Evolutionary conservation across 495 filamentous ascomycete species (phyloP), one percentile per base, ranked within the genome.

Genomic region (Letharia columbiana): DNA sequence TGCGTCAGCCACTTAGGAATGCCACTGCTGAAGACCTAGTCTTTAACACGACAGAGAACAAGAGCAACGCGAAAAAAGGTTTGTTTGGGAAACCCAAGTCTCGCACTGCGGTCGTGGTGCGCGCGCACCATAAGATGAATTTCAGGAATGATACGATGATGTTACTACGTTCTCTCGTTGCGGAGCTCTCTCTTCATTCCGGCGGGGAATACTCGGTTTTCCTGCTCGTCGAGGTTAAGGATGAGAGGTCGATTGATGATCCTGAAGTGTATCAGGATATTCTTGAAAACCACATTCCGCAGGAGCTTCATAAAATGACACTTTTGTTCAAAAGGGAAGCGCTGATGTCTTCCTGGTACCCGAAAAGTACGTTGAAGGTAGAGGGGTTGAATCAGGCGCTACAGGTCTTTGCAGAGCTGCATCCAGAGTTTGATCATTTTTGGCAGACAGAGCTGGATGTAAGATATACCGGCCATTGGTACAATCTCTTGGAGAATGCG

Each of bases 361-460:
- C 45, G 18, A 49, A 49, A 49, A 49, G 18, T 49, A 20, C 45
- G 45, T 9, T 49, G 8, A 49, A 49, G 45, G 45, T 49, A 17
- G 45, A 49, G 18, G 20, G 45, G 15, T n/a, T n/a, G 45, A 49
- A 49, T n/a, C 45, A 49, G 45, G 45, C 45, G 45, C 20, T 49
- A 17, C 45, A 49, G 45, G 45, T 49, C 70, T 91, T 91, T 70
- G 82, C 84, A 52, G 79, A 85, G 62, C 78, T 84, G 41, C 81
- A 87, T 67, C 87, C 86, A 0, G 81, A 89, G 67, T 91, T 88
- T 63, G 86, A 88, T 62, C 89, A 80, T 69, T 79, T 88, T 62
- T 91, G 87, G 88, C 89, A 90, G 69, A 86, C 86, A 79, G 88
- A 91, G 68, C 82, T 88, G 71, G 87, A 91, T 70, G 81, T 81